These are phyloP conservation scores for Bolboschoenoplectus hybrid DNA, from an alignment of 202 grass and related monocot species.

Conservation along the genomic window DNA sequence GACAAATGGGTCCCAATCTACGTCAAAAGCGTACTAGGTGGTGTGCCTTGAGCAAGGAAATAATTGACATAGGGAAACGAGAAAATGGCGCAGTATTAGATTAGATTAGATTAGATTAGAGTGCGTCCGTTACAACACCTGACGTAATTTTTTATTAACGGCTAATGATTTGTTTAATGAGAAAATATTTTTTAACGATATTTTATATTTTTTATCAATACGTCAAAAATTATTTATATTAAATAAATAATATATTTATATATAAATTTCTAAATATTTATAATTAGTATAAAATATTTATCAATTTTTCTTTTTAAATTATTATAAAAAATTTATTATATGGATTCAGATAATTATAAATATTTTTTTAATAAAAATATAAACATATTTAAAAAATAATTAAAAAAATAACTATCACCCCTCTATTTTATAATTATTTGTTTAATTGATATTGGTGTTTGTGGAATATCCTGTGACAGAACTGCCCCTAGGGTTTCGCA, in stretches of 20 bases:
- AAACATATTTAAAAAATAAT: no score
- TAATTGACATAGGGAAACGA: slow-evolving; percentile 39
- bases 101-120: background rate
- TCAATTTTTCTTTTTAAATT: no score
- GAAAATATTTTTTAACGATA: no score
- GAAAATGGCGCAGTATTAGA: slow-evolving; percentile 36
- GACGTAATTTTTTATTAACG: slow-evolving; percentile 21
- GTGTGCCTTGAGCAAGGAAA: background rate
- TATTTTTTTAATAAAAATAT: no score
- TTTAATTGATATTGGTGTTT: background rate
- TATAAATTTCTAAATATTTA: no score
- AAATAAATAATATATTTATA: no score
- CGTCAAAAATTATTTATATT: no score
- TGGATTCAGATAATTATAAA: no score
- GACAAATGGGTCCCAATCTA: background rate
- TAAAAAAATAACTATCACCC: no score
- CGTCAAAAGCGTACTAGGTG: background rate
- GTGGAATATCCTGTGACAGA: slow-evolving; percentile 40
- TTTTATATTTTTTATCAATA: no score
- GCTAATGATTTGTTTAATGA: slow-evolving; percentile 17
- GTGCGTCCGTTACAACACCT: slow-evolving; percentile 39
- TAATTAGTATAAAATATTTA: no score
- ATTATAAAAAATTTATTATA: no score
- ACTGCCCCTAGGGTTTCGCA: slow-evolving; percentile 47
- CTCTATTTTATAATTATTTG: background rate